Evolutionary conservation across 305 asterid species (phyloP), one percentile per base, ranked within the genome.

Genomic region (Plantago coronopus): DNA sequence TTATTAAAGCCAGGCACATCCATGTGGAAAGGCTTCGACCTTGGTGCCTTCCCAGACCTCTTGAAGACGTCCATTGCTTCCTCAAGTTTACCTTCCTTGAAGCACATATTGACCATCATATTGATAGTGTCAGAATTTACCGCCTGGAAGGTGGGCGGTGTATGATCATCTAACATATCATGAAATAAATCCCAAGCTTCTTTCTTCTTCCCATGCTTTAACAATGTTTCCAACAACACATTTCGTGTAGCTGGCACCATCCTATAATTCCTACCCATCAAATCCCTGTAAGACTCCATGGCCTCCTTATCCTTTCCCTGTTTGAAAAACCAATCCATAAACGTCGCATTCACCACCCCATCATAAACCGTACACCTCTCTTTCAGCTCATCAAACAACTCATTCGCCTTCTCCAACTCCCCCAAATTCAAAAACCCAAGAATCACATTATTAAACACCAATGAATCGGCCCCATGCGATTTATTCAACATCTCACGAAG

Each of bases 391-490:
- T 83, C 89, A 56, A 93, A 93, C 54, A 84, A 48, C 78, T 86
- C 96, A 61, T 77, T 76, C 1, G 96, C 98, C 74, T 85, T 93
- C 1, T 85, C 95, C 29, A 89, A 62, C 54, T 93, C 79, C 14
- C 79, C 95, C 72, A 81, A 63, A 69, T 79, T 75, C 69, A 93
- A 62, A 69, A 79, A 89, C 23, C 99, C 99, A 48, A 73, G 79
- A 67, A 93, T 89, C 73, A 89, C 78, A 63, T 93, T 93, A 69
- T 93, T 82, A 58, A 66, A 93, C 55, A 93, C 99, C 56, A 89
- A 76, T 10, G 99, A 93, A 71, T 93, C 97, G 2, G 99, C 95
- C 29, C 97, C 99, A 1, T 85, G 89, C 23, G 97, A 97, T 67
- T 79, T 87, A 48, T 78, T 73, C 70, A 93, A 53, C 99, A 93